These are phyloP conservation scores for Colletotrichum scovillei DNA, from an alignment of 2,329 filamentous ascomycete genomes.

Conservation along the genomic window DNA sequence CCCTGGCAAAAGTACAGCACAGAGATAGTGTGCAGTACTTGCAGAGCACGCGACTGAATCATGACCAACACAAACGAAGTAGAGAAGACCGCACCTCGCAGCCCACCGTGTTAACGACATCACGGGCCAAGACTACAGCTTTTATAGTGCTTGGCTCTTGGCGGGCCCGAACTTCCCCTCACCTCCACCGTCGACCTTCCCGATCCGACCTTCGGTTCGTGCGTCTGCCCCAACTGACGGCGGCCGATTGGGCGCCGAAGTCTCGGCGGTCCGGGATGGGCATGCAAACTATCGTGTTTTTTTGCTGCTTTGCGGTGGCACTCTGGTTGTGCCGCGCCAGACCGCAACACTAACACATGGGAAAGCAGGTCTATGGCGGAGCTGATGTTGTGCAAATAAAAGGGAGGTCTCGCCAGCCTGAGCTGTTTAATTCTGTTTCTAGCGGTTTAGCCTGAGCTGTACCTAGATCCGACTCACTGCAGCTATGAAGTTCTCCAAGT, in stretches of 20 bases:
- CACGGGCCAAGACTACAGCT: slow-evolving; percentile 9
- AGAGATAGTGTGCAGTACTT: too few relatives aligned
- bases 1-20: neutral
- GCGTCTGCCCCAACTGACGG: neutral
- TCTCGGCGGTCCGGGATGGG: slow-evolving; percentile 30
- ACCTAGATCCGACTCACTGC: neutral
- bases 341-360: neutral
- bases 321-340: neutral
- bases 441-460: too few relatives aligned
- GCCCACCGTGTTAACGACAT: neutral
- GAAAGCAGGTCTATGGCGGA: too few relatives aligned
- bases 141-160: slow-evolving; percentile 32
- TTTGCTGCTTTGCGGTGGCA: neutral
- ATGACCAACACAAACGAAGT: neutral
- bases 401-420: neutral
- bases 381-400: neutral
- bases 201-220: slow-evolving; percentile 25
- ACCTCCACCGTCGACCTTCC: slow-evolving; percentile 28
- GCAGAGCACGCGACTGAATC: neutral
- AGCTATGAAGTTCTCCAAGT: slow-evolving; percentile 34
- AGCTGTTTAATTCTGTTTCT: too few relatives aligned
- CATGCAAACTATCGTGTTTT: slow-evolving; percentile 13
- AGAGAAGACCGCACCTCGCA: neutral
- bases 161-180: slow-evolving; percentile 29
- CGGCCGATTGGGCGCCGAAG: slow-evolving; percentile 19